A percentile compares a stretch with the other conserved stretches of the same genome.
phyloP scores from a whole-genome alignment of 768 basidiomycete species.

The Lactarius sp. region DNA sequence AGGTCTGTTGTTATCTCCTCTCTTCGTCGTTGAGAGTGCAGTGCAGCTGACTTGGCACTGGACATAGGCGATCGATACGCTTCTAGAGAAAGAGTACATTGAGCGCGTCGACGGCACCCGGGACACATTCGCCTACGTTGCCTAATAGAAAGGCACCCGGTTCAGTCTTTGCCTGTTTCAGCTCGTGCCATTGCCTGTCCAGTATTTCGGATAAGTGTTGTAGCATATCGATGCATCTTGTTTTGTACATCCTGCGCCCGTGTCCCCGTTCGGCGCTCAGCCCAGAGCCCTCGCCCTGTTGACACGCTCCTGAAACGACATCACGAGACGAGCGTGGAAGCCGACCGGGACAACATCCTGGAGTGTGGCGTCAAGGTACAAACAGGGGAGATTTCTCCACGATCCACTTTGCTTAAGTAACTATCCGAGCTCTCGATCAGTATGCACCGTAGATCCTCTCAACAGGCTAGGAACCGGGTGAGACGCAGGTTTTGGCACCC shows the following conservation, averaged over 20 bases:
- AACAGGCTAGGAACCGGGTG: too few species aligned
- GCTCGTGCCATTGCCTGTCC: neutral
- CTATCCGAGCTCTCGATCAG: too few species aligned
- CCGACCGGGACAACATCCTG: too few species aligned
- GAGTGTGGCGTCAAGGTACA: too few species aligned
- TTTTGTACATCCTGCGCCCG: constrained; percentile 2
- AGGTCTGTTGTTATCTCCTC: constrained; percentile 42
- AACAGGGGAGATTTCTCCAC: too few species aligned
- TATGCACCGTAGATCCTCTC: too few species aligned
- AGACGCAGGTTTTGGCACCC: too few species aligned
- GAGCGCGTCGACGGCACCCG: constrained; percentile 90
- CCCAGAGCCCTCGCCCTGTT: neutral
- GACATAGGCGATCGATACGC: constrained; percentile 74
- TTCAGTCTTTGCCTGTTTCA: neutral
- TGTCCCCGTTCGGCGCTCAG: neutral
- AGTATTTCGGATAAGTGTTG: constrained; percentile 17
- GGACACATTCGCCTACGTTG: constrained; percentile 81
- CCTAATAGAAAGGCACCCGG: constrained; percentile 40
- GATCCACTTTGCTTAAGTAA: too few species aligned
- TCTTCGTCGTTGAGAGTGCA: neutral
- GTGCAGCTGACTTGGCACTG: constrained; percentile 14
- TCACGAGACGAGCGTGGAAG: neutral
- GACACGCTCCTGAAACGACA: neutral
- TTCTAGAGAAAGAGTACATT: constrained; percentile 97
- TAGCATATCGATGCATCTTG: constrained; percentile 22